A percentile compares a stretch with the other conserved stretches of the same genome.
Conservation (phyloP, 2,329 filamentous ascomycete species). For the Hymenoscyphus fraxineus region DNA sequence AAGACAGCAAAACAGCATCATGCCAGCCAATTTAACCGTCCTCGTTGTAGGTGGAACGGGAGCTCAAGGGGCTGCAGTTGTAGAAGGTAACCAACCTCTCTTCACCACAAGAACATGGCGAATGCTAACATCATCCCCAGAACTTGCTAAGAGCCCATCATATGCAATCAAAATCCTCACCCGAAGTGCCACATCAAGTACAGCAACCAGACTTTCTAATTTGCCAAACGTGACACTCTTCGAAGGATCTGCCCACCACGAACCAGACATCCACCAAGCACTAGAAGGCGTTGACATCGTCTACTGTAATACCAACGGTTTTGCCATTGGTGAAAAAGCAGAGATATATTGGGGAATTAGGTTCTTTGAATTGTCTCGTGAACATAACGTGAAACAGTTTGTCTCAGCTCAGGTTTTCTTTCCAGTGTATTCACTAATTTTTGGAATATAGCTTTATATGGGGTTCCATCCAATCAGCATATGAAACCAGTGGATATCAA, state of each 20-base stretch:
- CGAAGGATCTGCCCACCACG: conserved; percentile 16
- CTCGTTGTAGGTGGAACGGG: conserved; percentile 14
- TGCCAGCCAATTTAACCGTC: conserved; percentile 5
- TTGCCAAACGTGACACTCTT: conserved; percentile 22
- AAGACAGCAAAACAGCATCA: not conserved
- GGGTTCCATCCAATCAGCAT: not conserved
- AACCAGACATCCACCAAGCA: conserved; percentile 15
- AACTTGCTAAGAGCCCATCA: conserved; percentile 3
- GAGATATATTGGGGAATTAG: conserved; percentile 28
- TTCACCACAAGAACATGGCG: not conserved
- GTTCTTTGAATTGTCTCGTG: conserved; percentile 25
- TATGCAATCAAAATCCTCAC: conserved; percentile 18
- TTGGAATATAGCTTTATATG: not conserved
- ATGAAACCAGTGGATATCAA: conserved; percentile 1
- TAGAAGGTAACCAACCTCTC: not conserved
- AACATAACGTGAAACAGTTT: conserved; percentile 23
- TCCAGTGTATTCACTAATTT: not conserved
- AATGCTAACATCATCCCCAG: not conserved
- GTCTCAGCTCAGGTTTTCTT: conserved; percentile 13
- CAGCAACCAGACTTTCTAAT: conserved; percentile 20
- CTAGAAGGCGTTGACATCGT: conserved; percentile 22
- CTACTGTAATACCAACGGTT: conserved; percentile 29
- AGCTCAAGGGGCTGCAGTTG: conserved; percentile 9
- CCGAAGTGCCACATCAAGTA: conserved; percentile 9
- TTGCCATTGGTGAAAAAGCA: conserved; percentile 28